Evolutionary conservation across 169 alveolate species (phyloP).

Genomic region (Plasmodium fragile): DNA sequence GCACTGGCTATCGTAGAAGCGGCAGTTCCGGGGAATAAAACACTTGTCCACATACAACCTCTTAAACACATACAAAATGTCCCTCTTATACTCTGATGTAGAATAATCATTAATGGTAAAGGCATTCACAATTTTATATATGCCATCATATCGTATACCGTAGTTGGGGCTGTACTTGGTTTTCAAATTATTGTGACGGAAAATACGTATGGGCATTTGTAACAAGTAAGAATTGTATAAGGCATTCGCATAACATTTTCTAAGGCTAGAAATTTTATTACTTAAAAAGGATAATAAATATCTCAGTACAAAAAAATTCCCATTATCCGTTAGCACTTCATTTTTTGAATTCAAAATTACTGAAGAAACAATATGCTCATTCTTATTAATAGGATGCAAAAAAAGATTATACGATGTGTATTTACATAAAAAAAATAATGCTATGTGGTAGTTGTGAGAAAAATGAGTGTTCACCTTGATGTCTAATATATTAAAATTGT

Average conservation of each 20-base stretch:
- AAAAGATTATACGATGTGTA: conserved; percentile 64
- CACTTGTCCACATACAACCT: conserved; percentile 65
- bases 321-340: conserved; percentile 59
- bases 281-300: conserved; percentile 50
- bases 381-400: conserved; percentile 64
- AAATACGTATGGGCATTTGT: conserved; percentile 55
- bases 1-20: conserved; percentile 13
- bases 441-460: conserved; percentile 60
- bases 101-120: conserved; percentile 59
- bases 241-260: conserved; percentile 71
- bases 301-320: conserved; percentile 38
- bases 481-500: conserved; percentile 40
- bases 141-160: conserved; percentile 67
- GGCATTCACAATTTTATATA: conserved; percentile 56
- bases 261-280: conserved; percentile 45
- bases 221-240: conserved; percentile 45
- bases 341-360: conserved; percentile 40
- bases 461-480: conserved; percentile 65
- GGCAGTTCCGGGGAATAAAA: conserved; percentile 32
- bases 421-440: conserved; percentile 59
- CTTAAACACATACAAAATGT: conserved; percentile 52
- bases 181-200: conserved; percentile 46
- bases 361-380: conserved; percentile 55
- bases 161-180: conserved; percentile 61
- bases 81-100: conserved; percentile 53